Evolutionary conservation across 345 rosid species (phyloP), one percentile per base, ranked within the genome.

Genomic region (Gossypioides kirkii): DNA sequence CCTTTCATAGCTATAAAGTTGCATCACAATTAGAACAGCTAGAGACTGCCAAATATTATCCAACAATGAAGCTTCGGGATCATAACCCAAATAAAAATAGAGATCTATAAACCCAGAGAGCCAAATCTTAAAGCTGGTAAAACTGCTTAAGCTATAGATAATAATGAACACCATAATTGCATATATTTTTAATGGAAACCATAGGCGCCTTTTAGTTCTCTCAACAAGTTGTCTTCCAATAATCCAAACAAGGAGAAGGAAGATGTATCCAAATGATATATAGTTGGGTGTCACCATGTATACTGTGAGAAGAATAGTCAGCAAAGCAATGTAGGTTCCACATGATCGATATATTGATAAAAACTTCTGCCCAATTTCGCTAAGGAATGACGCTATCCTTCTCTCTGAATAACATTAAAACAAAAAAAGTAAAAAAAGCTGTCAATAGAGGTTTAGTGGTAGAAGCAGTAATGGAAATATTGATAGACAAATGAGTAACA

Each of bases 1-100:
- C 86, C 98, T 87, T 81, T 95, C 99, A 50, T 95, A 95, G 84
- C 99, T 92, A 75, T 92, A 95, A 84, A 92, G 96, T 84, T 95
- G 98, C 99, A 95, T 95, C 85, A 95, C 99, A 66, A 92, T 82
- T 84, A 95, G 79, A 73, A 95, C 91, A 60, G 99, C 99, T 53
- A 95, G 85, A 79, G 99, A 92, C 71, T 95, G 92, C 99, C 99
- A 89, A 77, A 92, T 86, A 82, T 95, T 95, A 82, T 82, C 79
- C 83, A 92, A 76, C 73, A 91, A 80, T 53, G 94, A 88, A 73
- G 89, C 97, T 77, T 88, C 78, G 28, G 89, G 77, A 70, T 88
- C 74, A 82, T 88, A 95, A 66, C 96, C 99, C 80, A 95, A 77
- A 79, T 88, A 90, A 80, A 90, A 87, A 73, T 85, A 61, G 13